Conservation (phyloP, 305 asterid species). For the Andrographis paniculata region DNA sequence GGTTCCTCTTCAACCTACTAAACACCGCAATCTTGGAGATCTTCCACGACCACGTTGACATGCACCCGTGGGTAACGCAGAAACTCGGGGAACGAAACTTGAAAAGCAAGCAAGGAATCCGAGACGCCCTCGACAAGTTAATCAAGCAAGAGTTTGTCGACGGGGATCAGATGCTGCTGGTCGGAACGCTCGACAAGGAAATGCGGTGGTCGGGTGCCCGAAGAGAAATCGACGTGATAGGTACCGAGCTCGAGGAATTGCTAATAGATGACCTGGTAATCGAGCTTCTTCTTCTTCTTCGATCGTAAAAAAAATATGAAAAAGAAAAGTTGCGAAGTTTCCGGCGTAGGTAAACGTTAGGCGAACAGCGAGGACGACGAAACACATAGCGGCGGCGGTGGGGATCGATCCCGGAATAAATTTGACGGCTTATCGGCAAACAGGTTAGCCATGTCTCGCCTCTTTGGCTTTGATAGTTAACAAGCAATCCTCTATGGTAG, state of each 20-base stretch:
- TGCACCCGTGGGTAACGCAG: conserved; percentile 59
- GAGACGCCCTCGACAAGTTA: conserved; percentile 39
- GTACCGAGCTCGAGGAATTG: conserved; percentile 51
- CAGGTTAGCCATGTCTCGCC: too few species aligned
- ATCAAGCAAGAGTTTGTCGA: conserved; percentile 20
- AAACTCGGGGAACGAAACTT: conserved; percentile 15
- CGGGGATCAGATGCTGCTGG: conserved; percentile 19
- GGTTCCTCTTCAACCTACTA: conserved; percentile 54
- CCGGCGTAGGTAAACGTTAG: too few species aligned
- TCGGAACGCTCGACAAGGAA: conserved; percentile 39
- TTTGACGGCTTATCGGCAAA: too few species aligned
- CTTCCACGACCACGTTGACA: conserved; percentile 27
- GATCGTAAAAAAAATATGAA: too few species aligned
- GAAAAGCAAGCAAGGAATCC: conserved; percentile 26
- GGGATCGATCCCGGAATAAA: too few species aligned
- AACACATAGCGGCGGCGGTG: too few species aligned
- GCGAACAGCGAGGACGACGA: too few species aligned
- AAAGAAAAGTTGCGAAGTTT: too few species aligned
- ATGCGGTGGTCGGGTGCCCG: conserved; percentile 46
- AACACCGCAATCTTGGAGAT: conserved; percentile 44
- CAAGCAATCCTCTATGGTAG: too few species aligned
- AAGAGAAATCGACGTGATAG: conserved; percentile 41
- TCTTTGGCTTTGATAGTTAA: too few species aligned
- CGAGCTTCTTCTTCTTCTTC: conserved; percentile 40
- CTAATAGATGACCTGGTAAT: conserved; percentile 59